These are phyloP conservation scores for Sphaerulina populicola DNA, from an alignment of 2,329 filamentous ascomycete genomes.

Conservation along the genomic window DNA sequence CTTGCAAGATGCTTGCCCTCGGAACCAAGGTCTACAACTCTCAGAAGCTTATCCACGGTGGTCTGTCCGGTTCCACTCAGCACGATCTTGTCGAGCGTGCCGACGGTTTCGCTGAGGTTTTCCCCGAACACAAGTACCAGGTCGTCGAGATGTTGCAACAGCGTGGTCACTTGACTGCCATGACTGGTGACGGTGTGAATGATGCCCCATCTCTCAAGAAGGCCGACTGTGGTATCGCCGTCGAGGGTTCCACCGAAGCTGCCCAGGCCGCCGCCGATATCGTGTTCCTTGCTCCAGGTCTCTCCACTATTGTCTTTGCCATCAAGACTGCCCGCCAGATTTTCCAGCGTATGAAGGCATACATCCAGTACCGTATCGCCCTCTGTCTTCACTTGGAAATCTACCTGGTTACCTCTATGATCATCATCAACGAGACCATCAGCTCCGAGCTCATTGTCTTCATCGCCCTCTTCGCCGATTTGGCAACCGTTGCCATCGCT, in stretches of 20 bases:
- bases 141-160: conserved; percentile 69
- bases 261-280: conserved; percentile 66
- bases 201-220: conserved; percentile 67
- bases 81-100: conserved; percentile 69
- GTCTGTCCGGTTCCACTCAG: conserved; percentile 63
- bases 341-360: conserved; percentile 71
- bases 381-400: conserved; percentile 66
- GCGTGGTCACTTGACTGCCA: conserved; percentile 63
- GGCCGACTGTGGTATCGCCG: conserved; percentile 65
- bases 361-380: conserved; percentile 69
- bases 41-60: conserved; percentile 66
- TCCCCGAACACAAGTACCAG: conserved; percentile 69
- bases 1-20: conserved; percentile 71
- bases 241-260: conserved; percentile 63
- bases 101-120: conserved; percentile 65
- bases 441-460: conserved; percentile 66
- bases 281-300: conserved; percentile 64
- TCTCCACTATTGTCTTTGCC: conserved; percentile 62
- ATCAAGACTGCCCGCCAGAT: conserved; percentile 69
- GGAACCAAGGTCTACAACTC: conserved; percentile 77
- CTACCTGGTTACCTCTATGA: conserved; percentile 69
- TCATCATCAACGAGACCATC: conserved; percentile 71
- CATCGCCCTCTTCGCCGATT: conserved; percentile 69
- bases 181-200: conserved; percentile 70
- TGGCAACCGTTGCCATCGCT: conserved; percentile 69